Evolutionary conservation across 2,329 filamentous ascomycete genomes (phyloP).

Genomic region (Aureobasidium sp.): DNA sequence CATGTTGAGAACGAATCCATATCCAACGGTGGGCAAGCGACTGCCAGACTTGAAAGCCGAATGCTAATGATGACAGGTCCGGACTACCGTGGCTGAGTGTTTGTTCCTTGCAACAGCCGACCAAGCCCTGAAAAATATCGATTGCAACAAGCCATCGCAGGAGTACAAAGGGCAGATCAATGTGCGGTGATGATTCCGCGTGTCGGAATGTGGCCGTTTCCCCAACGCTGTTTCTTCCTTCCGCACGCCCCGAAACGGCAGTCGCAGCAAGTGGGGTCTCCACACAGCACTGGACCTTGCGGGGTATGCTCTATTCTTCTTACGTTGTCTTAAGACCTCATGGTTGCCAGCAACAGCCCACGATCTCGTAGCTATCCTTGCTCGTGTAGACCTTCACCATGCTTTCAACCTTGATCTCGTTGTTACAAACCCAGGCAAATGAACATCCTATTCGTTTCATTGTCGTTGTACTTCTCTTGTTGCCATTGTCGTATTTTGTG

Average conservation of each 20-base stretch:
- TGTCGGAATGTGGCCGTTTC: neutral
- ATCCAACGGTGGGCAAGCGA: constrained; percentile 55
- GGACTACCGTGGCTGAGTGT: constrained; percentile 38
- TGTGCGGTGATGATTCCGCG: constrained; percentile 6
- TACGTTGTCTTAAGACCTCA: neutral
- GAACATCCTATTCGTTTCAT: constrained; percentile 16
- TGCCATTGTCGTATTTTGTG: constrained; percentile 30
- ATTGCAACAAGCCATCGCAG: constrained; percentile 21
- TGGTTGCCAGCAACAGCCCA: neutral
- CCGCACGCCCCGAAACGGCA: neutral
- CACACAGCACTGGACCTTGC: neutral
- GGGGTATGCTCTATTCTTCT: neutral
- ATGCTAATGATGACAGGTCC: constrained; percentile 37
- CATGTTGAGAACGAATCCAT: constrained; percentile 68
- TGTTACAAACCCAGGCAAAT: constrained; percentile 8
- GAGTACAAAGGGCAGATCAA: constrained; percentile 3
- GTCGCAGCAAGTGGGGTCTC: neutral
- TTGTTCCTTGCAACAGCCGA: constrained; percentile 33
- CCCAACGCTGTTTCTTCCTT: neutral
- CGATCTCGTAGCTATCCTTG: neutral
- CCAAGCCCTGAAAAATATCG: constrained; percentile 21
- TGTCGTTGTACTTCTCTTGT: constrained; percentile 20
- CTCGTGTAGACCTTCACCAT: neutral
- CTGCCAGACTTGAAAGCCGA: neutral
- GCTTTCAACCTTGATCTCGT: constrained; percentile 16